Evolutionary conservation across 2,329 filamentous ascomycete genomes (phyloP).

Genomic region (Monosporascus sp.): DNA sequence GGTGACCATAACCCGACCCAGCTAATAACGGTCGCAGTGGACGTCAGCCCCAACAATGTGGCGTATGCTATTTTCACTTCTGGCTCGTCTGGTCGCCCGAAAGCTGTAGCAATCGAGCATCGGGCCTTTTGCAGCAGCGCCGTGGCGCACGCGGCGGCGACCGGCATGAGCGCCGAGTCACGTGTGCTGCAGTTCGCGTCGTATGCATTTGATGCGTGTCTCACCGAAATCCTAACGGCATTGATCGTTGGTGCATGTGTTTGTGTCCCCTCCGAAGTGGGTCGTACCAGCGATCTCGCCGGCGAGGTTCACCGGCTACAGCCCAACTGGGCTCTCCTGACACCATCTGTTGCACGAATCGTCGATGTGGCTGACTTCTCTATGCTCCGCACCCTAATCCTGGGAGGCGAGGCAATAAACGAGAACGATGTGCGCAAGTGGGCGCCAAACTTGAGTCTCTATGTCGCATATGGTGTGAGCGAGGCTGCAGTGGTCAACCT

Average conservation of each 20-base stretch:
- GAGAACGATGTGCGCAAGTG: too few species aligned
- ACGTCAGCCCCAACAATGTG: background rate
- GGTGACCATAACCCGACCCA: too few species aligned
- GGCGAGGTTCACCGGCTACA: constrained; percentile 6
- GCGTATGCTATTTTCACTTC: constrained; percentile 38
- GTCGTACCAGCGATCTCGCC: constrained; percentile 15
- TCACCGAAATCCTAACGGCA: constrained; percentile 32
- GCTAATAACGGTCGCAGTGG: too few species aligned
- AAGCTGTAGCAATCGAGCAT: constrained; percentile 36
- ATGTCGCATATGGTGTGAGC: background rate
- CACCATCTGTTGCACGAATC: background rate
- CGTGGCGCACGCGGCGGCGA: constrained; percentile 5
- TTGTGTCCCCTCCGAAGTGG: constrained; percentile 32
- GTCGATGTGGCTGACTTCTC: too few species aligned
- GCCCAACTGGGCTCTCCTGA: constrained; percentile 1
- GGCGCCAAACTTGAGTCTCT: too few species aligned
- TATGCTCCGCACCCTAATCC: too few species aligned
- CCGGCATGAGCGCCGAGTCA: constrained; percentile 6
- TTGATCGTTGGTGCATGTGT: constrained; percentile 31
- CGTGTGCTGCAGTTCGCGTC: constrained; percentile 16
- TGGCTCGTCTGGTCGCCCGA: constrained; percentile 45
- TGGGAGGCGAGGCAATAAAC: too few species aligned
- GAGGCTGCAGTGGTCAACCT: background rate
- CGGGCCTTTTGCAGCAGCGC: constrained; percentile 11
- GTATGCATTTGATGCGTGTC: constrained; percentile 34